These are phyloP conservation scores for Ascosphaera aggregata DNA, from an alignment of 2,329 filamentous ascomycete genomes.

Conservation along the genomic window DNA sequence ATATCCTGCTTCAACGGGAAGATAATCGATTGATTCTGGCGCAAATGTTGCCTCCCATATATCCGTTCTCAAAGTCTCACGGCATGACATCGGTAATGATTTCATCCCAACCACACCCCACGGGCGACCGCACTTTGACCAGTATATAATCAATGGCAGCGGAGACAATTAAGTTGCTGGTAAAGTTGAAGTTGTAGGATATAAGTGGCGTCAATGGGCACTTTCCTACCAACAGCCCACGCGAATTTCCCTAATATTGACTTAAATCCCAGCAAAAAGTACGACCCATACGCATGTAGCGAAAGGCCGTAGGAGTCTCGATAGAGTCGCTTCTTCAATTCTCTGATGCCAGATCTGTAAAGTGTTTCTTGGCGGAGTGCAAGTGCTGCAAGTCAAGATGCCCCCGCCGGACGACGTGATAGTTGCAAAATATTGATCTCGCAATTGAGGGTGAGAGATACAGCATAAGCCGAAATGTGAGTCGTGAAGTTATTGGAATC, in stretches of 20 bases:
- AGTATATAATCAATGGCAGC: conserved; percentile 43
- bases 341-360: conserved; percentile 2
- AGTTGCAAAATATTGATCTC: conserved; percentile 74
- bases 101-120: conserved; percentile 44
- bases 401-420: conserved; percentile 64
- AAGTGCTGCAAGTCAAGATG: conserved; percentile 59
- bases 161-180: conserved; percentile 57
- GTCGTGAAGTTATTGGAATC: conserved; percentile 67
- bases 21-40: not conserved
- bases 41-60: not conserved
- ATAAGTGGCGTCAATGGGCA: conserved; percentile 59
- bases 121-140: conserved; percentile 47
- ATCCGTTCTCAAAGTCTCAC: not conserved
- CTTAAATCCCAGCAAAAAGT: conserved; percentile 60
- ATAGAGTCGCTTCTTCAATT: conserved; percentile 37
- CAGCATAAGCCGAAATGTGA: conserved; percentile 75
- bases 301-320: conserved; percentile 51
- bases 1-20: not conserved
- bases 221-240: conserved; percentile 46
- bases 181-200: conserved; percentile 86
- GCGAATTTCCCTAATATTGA: conserved; percentile 87
- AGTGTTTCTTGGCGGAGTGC: conserved; percentile 39
- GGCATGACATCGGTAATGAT: conserved; percentile 25
- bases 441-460: conserved; percentile 87
- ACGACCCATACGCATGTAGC: conserved; percentile 65